Percentiles rank a stretch among this genome's conserved stretches.
phyloP scores from a whole-genome alignment of 306 rosid species.

The Ormosia semicastrata region DNA sequence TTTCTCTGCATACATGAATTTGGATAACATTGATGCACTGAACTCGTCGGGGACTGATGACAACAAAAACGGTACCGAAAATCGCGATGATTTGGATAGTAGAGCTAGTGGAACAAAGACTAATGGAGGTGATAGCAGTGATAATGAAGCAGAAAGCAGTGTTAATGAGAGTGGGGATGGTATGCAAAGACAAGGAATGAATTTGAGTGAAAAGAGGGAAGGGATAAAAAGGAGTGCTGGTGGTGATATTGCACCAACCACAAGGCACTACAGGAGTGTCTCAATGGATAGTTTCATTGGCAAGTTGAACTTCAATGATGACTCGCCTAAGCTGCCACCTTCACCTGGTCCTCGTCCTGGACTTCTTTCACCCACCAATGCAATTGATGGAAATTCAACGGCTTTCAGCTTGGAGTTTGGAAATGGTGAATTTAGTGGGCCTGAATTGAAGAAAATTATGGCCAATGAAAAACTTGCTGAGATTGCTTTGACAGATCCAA shows the following conservation, averaged over 20 bases:
- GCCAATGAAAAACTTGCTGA: constrained; percentile 92
- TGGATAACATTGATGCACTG: constrained; percentile 72
- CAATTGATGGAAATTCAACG: constrained; percentile 53
- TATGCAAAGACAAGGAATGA: constrained; percentile 42
- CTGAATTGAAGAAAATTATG: constrained; percentile 95
- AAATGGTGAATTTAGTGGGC: constrained; percentile 91
- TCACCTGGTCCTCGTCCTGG: constrained; percentile 59
- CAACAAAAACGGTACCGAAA: constrained; percentile 66
- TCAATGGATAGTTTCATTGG: constrained; percentile 96
- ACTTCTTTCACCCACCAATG: constrained; percentile 54
- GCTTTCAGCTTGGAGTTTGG: constrained; percentile 94
- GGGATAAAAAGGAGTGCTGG: constrained; percentile 76
- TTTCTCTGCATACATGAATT: constrained; percentile 88
- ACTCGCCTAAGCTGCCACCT: constrained; percentile 66
- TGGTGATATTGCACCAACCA: constrained; percentile 69
- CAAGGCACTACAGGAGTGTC: constrained; percentile 76
- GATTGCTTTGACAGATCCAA: constrained; percentile 88
- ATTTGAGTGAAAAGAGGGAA: constrained; percentile 63
- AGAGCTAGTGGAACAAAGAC: constrained; percentile 88
- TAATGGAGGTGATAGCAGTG: constrained; percentile 89
- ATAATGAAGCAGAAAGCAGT: constrained; percentile 89
- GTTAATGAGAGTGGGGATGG: constrained; percentile 65
- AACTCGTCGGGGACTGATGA: constrained; percentile 75
- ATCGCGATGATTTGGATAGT: constrained; percentile 94
- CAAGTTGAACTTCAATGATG: constrained; percentile 74